phyloP scores from a whole-genome alignment of 805 yeast genomes.

The Naumovozyma dairenensis region DNA sequence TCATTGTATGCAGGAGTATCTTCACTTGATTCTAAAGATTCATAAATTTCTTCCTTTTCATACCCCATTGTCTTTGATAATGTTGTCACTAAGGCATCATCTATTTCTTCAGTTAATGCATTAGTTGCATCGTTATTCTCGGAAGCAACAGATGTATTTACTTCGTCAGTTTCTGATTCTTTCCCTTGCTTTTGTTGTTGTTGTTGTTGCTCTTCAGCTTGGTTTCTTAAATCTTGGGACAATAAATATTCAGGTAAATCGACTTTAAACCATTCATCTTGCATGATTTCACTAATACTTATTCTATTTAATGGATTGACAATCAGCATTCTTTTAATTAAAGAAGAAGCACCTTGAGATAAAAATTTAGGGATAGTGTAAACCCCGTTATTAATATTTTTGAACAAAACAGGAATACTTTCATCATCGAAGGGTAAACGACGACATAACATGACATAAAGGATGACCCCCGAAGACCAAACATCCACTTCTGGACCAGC shows the following conservation, averaged over 20 bases:
- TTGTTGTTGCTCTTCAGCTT: conserved; percentile 15
- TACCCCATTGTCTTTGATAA: conserved; percentile 82
- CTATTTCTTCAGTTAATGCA: conserved; percentile 48
- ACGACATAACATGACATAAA: conserved; percentile 93
- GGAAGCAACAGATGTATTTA: background rate
- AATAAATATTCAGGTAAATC: conserved; percentile 71
- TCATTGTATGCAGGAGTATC: conserved; percentile 52
- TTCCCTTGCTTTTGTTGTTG: background rate
- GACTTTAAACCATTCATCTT: conserved; percentile 86
- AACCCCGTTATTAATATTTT: conserved; percentile 86
- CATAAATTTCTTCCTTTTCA: conserved; percentile 71
- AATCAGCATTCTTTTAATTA: conserved; percentile 82
- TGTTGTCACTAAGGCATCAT: conserved; percentile 66
- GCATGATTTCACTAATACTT: conserved; percentile 83
- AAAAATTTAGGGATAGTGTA: conserved; percentile 82
- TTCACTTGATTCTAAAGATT: conserved; percentile 44
- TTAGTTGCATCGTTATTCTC: background rate
- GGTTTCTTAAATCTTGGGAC: conserved; percentile 33
- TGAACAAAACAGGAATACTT: conserved; percentile 86
- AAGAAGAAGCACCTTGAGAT: conserved; percentile 73
- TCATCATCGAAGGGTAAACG: conserved; percentile 94
- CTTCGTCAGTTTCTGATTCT: no score
- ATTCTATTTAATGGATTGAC: conserved; percentile 92
- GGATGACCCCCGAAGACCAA: conserved; percentile 93
- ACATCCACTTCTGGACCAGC: conserved; percentile 99